Base-by-base conservation (phyloP, 768 basidiomycete genomes). In the Lyophyllum shimeji region DNA sequence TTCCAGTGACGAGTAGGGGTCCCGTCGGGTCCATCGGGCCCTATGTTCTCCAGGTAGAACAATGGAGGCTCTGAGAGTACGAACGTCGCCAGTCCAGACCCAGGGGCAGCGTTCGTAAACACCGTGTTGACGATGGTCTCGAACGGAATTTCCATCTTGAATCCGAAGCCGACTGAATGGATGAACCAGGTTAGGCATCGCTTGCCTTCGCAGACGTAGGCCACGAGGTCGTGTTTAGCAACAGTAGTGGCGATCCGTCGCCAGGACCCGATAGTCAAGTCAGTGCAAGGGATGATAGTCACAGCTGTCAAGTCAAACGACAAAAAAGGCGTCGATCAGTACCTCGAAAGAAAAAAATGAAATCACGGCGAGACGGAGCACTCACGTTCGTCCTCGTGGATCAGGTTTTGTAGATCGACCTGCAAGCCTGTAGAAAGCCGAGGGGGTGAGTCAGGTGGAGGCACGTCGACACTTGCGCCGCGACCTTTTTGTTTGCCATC, bases 101-200 rank as follows among this genome's bases (percentile, higher is more conserved):
- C 83, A 12, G 83, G 80, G 17, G 80, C 71, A 27, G 76, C 69
- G 53, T 82, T 77, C 23, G 76, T 71, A 68, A 89, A 85, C 50
- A 82, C 78, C 4, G 83, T 79, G 27, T 84, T 75, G 18, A 77
- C 60, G 58, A 93, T 85, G 56, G 70, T 77, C 53, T 82, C 76
- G 70, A 88, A 90, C 4, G 89, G 82, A 17, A 93, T 78, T 58
- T 90, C 88, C 87, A 93, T 93, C 70, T 93, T 93, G 78, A 92
- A 93, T 18, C 87, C 82, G 59, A 80, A 80, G 20, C 87, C 89
- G 0, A 73, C 77, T 6, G 87, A 87, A 40, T 84, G 82, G 53
- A 93, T 86, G 68, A 86, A 93, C 92, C 92, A 93, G 3, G 82
- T 82, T 25, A 93, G 72, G 63, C 80, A 84, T 40, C 79, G 83